Conservation (phyloP, 495 filamentous ascomycete genomes). For the Neurospora sp. region DNA sequence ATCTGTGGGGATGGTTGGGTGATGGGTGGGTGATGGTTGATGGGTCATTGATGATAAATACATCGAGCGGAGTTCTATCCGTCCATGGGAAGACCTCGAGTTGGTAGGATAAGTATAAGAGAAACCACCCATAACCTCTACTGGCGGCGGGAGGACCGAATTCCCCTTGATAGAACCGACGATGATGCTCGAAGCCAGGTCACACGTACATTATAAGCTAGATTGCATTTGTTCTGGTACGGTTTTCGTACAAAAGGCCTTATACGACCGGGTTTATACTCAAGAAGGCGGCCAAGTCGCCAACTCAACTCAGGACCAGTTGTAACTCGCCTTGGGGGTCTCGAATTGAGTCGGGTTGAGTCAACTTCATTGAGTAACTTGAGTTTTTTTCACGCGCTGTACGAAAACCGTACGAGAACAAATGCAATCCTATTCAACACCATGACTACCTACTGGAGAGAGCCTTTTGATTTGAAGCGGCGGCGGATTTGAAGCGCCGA, state of each 20-base stretch:
- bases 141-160: neutral
- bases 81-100: neutral
- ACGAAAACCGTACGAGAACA: no score
- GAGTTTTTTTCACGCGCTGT: no score
- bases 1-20: neutral
- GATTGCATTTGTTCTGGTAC: no score
- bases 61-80: neutral
- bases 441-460: neutral
- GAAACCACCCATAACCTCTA: neutral
- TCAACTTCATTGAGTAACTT: no score
- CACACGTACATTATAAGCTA: no score
- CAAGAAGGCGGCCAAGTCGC: no score
- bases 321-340: no score
- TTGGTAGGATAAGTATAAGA: neutral
- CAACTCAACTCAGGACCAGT: no score
- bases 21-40: neutral
- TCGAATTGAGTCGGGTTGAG: no score
- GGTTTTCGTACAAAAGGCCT: no score
- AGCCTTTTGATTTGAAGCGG: neutral
- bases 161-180: neutral
- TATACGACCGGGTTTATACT: no score
- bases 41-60: neutral
- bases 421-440: neutral
- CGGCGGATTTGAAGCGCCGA: neutral
- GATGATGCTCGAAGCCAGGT: neutral